phyloP scores from a whole-genome alignment of 2,329 filamentous ascomycete species.

The Fusarium azukiicola region DNA sequence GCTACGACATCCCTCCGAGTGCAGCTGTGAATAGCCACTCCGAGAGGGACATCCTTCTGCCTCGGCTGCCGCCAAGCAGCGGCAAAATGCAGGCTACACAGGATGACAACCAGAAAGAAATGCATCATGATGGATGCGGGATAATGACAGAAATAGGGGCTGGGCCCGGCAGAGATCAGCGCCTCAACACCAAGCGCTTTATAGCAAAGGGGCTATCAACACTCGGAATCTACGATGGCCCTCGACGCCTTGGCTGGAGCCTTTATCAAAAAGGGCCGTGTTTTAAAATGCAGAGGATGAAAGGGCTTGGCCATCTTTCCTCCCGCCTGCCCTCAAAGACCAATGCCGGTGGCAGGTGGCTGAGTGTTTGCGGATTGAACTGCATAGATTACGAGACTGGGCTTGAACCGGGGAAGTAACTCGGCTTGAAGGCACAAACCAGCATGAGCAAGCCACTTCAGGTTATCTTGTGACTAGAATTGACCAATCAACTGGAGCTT shows the following conservation, averaged over 20 bases:
- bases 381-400: background rate
- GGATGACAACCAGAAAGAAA: background rate
- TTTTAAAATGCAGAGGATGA: background rate
- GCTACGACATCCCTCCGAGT: slow-evolving; percentile 55
- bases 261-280: background rate
- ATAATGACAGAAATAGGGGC: background rate
- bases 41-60: slow-evolving; percentile 29
- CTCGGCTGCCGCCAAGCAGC: background rate
- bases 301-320: background rate
- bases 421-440: background rate
- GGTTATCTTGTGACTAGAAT: background rate
- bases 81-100: slow-evolving; percentile 16
- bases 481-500: background rate
- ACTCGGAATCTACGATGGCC: background rate
- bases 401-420: background rate
- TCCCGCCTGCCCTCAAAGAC: background rate
- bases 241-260: background rate
- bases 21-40: slow-evolving; percentile 48
- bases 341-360: background rate
- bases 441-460: background rate
- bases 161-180: background rate
- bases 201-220: background rate
- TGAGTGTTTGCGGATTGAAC: background rate
- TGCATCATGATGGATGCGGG: background rate
- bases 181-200: background rate